A percentile compares a stretch with the other conserved stretches of the same genome.
phyloP scores from a whole-genome alignment of 179 eudicot genomes.

The Gypsophila paniculata region DNA sequence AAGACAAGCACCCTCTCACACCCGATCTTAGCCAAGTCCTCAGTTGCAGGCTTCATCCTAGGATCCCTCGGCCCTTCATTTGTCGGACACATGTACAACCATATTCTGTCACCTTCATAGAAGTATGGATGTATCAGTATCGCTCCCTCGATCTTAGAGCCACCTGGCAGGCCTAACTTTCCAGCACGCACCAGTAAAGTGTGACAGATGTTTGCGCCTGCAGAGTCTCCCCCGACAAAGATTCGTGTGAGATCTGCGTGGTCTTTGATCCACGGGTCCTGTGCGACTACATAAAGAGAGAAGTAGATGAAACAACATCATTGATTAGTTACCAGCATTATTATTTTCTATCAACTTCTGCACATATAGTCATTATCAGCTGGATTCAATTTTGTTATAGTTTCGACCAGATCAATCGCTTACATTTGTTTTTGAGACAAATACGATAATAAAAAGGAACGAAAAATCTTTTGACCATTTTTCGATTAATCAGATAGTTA shows the following conservation, averaged over 20 bases:
- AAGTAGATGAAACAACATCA: neutral
- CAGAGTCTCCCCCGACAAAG: constrained; percentile 40
- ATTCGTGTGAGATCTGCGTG: constrained; percentile 33
- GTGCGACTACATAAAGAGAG: constrained; percentile 3
- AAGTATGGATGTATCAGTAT: constrained; percentile 40
- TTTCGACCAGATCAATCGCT: too few species aligned
- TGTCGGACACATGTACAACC: constrained; percentile 37
- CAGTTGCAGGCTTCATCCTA: constrained; percentile 35
- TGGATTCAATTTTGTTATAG: too few species aligned
- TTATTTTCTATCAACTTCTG: too few species aligned
- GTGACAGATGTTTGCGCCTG: constrained; percentile 44
- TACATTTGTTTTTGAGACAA: too few species aligned
- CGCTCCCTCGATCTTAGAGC: constrained; percentile 25
- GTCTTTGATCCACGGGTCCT: constrained; percentile 33
- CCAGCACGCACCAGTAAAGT: constrained; percentile 26
- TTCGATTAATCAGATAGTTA: too few species aligned
- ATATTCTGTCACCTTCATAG: constrained; percentile 35
- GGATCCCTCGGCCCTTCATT: constrained; percentile 33
- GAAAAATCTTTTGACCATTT: too few species aligned
- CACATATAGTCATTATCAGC: too few species aligned
- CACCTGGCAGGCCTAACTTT: constrained; percentile 17
- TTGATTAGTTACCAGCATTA: neutral
- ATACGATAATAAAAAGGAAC: too few species aligned
- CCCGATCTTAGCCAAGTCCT: constrained; percentile 29
- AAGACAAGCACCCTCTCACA: constrained; percentile 32